phyloP scores from a whole-genome alignment of 306 rosid genomes.

The Sechiopsis laciniata region DNA sequence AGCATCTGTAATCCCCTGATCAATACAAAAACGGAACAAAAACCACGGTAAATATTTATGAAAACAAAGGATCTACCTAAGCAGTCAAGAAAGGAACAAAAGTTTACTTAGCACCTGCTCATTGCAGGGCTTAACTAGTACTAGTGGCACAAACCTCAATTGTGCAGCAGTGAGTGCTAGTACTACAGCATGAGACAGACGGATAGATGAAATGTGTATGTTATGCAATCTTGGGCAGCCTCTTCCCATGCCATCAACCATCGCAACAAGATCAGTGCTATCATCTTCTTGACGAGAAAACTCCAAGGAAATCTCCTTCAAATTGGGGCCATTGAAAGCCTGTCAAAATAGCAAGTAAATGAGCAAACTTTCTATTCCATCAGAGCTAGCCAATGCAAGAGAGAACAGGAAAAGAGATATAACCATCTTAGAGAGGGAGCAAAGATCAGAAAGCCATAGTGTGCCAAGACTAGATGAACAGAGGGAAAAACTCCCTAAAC shows the following conservation, averaged over 20 bases:
- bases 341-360: slow-evolving; percentile 23
- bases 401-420: slow-evolving; percentile 20
- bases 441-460: slow-evolving; percentile 83
- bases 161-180: slow-evolving; percentile 85
- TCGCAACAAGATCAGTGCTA: slow-evolving; percentile 50
- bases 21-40: neutral
- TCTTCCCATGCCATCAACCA: slow-evolving; percentile 68
- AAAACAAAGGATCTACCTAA: neutral
- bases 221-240: slow-evolving; percentile 71
- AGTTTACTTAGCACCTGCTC: slow-evolving; percentile 1
- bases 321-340: slow-evolving; percentile 81
- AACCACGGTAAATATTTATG: neutral
- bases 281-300: slow-evolving; percentile 68
- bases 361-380: slow-evolving; percentile 10
- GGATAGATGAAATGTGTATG: slow-evolving; percentile 73
- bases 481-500: slow-evolving; percentile 62
- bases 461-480: slow-evolving; percentile 73
- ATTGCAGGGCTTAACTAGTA: slow-evolving; percentile 13
- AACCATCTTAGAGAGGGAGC: slow-evolving; percentile 82
- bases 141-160: slow-evolving; percentile 53
- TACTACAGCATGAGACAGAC: slow-evolving; percentile 77
- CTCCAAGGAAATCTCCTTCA: slow-evolving; percentile 81
- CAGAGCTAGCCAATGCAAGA: neutral
- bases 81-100: slow-evolving; percentile 3
- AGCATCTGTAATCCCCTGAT: slow-evolving; percentile 78